Percentiles rank a stretch among this genome's conserved stretches.
Conservation (phyloP, 805 yeast species). For the Hanseniaspora occidentalis region DNA sequence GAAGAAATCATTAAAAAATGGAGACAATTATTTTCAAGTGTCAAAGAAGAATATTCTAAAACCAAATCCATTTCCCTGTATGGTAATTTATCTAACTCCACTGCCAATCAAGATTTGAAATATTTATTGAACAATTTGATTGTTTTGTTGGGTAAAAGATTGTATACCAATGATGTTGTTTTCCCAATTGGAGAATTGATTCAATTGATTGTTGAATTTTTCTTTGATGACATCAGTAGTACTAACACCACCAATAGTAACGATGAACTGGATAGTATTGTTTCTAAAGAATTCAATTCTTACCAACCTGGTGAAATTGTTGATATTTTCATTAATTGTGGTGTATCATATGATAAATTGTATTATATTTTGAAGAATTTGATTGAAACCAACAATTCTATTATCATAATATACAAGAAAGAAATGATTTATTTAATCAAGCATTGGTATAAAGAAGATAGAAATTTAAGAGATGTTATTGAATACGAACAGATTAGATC, state of each 20-base stretch:
- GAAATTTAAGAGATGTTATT: constrained; percentile 46
- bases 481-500: constrained; percentile 32
- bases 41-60: constrained; percentile 14
- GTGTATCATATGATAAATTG: constrained; percentile 50
- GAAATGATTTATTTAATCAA: constrained; percentile 57
- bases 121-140: constrained; percentile 26
- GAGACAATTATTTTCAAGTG: constrained; percentile 54
- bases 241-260: too few relatives aligned
- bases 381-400: constrained; percentile 48
- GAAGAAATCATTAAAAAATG: constrained; percentile 77
- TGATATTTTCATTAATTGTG: constrained; percentile 51
- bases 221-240: constrained; percentile 28
- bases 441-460: constrained; percentile 55
- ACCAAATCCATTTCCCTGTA: constrained; percentile 9
- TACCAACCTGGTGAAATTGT: constrained; percentile 38
- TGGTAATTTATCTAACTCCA: constrained; percentile 17
- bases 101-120: constrained; percentile 17
- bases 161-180: constrained; percentile 58
- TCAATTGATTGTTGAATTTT: constrained; percentile 48
- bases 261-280: too few relatives aligned
- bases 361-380: constrained; percentile 52
- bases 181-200: constrained; percentile 68
- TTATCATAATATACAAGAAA: constrained; percentile 33
- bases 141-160: constrained; percentile 44
- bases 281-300: too few relatives aligned